Evolutionary conservation across 306 rosid species (phyloP), one percentile per base, ranked within the genome.

Genomic region (Cicer pinnatifidum): DNA sequence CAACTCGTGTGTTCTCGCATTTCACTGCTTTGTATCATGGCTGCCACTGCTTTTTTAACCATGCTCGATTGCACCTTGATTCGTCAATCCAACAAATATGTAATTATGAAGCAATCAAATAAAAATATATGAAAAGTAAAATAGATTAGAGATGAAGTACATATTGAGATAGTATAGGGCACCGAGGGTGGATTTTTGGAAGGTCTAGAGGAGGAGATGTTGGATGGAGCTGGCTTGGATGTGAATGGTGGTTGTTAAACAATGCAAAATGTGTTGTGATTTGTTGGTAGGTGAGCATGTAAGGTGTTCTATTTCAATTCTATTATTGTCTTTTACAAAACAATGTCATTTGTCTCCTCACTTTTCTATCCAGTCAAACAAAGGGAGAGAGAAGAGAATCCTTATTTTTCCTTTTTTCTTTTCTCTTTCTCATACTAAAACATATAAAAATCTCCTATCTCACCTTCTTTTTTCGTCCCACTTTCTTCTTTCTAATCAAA

Each of bases 311-410:
- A 52, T 52, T 52, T 52, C 28, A 52, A 20, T 15, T 15, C 57
- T 51, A 13, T 52, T 52, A 6, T 52, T 52, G 58, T 52, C 58
- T 13, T 52, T 15, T 52, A 17, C 58, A 52, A 52, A 52, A 52
- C 58, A 52, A 52, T 16, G 15, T 3, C 58, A 52, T 52, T 52
- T 52, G 11, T 16, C 11, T 52, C 58, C 28, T 52, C 58, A 52
- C 58, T 52, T 52, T 52, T 52, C 28, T 52, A 53, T 53, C 23
- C 23, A 16, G 16, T 17, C 59, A 16, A 53, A 16, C 11, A 3
- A 53, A 53, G 11, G 59, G 33, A 53, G 59, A 15, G 59, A 53
- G 11, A 53, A 53, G 59, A 53, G 16, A 53, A 23, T 23, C 33
- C 33, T 23, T 53, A 16, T 53, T 53, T 17, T 17, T 15, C 6